phyloP scores from a whole-genome alignment of 139 green algal genomes.

The Astrephomene gubernaculifera region DNA sequence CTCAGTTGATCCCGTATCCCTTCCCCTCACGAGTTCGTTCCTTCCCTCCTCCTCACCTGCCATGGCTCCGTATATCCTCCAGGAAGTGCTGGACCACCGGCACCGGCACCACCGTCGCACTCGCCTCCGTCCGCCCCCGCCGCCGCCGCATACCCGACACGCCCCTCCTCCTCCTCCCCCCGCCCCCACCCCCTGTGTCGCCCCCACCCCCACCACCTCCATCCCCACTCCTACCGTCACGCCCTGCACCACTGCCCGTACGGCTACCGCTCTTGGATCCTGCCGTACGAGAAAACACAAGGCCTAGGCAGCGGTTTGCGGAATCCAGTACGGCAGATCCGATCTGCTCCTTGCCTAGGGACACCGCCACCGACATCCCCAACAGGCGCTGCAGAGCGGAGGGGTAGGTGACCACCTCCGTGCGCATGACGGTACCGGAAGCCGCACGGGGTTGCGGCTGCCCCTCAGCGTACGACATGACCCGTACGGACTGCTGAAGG shows the following conservation, averaged over 20 bases:
- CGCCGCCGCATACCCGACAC: background rate
- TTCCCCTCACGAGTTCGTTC: no score
- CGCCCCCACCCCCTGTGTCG: background rate
- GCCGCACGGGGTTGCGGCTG: background rate
- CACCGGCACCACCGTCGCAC: slow-evolving; percentile 15
- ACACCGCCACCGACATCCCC: slow-evolving; percentile 14
- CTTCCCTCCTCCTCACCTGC: background rate
- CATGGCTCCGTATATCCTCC: slow-evolving; percentile 20
- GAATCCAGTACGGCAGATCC: background rate
- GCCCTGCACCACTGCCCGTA: background rate
- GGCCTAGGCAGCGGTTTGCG: background rate
- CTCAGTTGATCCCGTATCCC: no score
- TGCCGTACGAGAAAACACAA: slow-evolving; percentile 12
- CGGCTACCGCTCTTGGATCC: background rate
- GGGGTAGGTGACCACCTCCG: slow-evolving; percentile 28
- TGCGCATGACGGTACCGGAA: slow-evolving; percentile 2
- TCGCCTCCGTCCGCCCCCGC: slow-evolving; percentile 1
- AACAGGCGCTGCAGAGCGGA: slow-evolving; percentile 31
- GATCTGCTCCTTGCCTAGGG: slow-evolving; percentile 19
- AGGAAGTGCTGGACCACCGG: slow-evolving; percentile 24
- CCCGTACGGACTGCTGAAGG: slow-evolving; percentile 2
- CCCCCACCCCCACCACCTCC: background rate
- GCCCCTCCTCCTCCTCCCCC: slow-evolving; percentile 24
- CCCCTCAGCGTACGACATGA: slow-evolving; percentile 27
- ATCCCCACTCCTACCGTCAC: background rate